These are phyloP conservation scores for Nakaseomyces bracarensis DNA, from an alignment of 1,139 yeast genomes.

Conservation along the genomic window DNA sequence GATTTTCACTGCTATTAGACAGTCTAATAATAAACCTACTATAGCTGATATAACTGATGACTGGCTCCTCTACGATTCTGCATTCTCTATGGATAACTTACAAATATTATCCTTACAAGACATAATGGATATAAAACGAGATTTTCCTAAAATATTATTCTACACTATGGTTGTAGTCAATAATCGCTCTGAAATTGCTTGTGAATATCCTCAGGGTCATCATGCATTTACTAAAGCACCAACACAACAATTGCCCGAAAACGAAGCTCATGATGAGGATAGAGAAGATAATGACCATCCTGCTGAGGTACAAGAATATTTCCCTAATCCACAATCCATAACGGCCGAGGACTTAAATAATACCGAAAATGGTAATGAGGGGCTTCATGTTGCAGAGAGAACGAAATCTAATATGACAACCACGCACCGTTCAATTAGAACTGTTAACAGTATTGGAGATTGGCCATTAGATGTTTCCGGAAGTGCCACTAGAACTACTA, in stretches of 20 bases:
- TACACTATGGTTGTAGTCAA: conserved; percentile 29
- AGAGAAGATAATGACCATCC: conserved; percentile 2
- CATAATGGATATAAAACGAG: conserved; percentile 27
- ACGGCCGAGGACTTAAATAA: neutral
- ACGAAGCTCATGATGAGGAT: neutral
- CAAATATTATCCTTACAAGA: conserved; percentile 33
- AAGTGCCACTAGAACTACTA: conserved; percentile 9
- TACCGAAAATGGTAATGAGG: neutral
- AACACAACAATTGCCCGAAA: neutral
- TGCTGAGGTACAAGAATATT: conserved; percentile 3
- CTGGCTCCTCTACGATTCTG: conserved; percentile 36
- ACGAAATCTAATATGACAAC: conserved; percentile 23
- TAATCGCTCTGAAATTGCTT: conserved; percentile 3
- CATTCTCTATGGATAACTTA: conserved; percentile 33
- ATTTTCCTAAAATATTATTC: conserved; percentile 32
- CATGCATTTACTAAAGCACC: neutral
- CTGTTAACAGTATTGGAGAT: conserved; percentile 27
- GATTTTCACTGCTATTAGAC: conserved; percentile 30
- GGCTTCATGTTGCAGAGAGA: conserved; percentile 22
- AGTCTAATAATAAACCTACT: conserved; percentile 27
- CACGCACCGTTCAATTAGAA: conserved; percentile 27
- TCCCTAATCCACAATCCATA: conserved; percentile 1
- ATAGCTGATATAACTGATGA: conserved; percentile 32
- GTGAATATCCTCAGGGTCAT: neutral
- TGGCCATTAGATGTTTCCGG: conserved; percentile 20